Evolutionary conservation across 2,329 filamentous ascomycete genomes (phyloP), one percentile per base, ranked within the genome.

Genomic region (Aspergillus sclerotialis): DNA sequence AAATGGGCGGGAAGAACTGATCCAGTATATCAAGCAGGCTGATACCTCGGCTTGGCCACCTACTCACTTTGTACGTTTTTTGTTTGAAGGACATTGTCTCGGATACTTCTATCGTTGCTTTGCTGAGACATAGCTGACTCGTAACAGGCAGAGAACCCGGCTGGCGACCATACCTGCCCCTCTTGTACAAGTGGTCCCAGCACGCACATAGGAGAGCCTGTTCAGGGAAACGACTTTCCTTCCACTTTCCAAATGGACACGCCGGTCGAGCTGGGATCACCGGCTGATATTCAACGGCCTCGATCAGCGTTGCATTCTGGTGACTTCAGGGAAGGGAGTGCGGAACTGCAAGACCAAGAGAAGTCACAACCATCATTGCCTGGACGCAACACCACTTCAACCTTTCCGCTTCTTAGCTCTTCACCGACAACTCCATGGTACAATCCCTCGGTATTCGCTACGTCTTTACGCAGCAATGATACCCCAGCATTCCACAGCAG

Each of bases 1-100:
- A 11, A 58, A 55, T 39, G 79, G 87, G 56, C 75, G 89, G 44
- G 78, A 78, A 37, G 82, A 89, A 59, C 68, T 94, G 49, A 95
- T 96, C 37, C 77, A 88, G 60, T 75, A 81, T 44, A 72, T 95
- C 46, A 95, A 95, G 65, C 78, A 76, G 58, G 79, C 78, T 19
- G 80, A 88, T 61, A 83, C 78, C 51, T 81, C 84, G 24, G 76
- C 78, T 4, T 92, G 85, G 85, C 68, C 80, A 25, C 75, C 78
- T 17, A 77, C 72, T 54, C 72, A 73, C 50, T 72, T 75, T 68
- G 81, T 73, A 57, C 52, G 63, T 60, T 23, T 40, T 24, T 7
- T 4, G 5, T 9, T n/a, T n/a, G n/a, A n/a, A n/a, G n/a, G n/a
- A n/a, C n/a, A n/a, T n/a, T n/a, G n/a, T n/a, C n/a, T 24, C 13